These are phyloP conservation scores for Candida glucosophila DNA, from an alignment of 1,139 yeast species.

Conservation along the genomic window DNA sequence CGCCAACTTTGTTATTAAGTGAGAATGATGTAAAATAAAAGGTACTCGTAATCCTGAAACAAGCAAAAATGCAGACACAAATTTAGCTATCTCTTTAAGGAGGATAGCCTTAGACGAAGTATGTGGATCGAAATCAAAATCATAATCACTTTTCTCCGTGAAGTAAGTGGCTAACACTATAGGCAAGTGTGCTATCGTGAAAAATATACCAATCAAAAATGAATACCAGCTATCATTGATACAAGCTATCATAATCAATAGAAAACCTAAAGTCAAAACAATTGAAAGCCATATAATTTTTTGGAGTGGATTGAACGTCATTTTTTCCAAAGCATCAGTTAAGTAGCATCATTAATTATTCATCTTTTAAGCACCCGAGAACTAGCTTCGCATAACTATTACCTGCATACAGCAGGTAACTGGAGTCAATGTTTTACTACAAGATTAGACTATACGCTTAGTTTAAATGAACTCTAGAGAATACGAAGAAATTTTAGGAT, in stretches of 20 bases:
- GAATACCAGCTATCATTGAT: constrained; percentile 76
- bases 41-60: constrained; percentile 65
- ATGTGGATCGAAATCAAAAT: constrained; percentile 36
- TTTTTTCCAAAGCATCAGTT: too few relatives aligned
- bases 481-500: too few relatives aligned
- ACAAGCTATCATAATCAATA: constrained; percentile 70
- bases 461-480: too few relatives aligned
- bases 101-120: constrained; percentile 21
- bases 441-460: too few relatives aligned
- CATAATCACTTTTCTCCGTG: constrained; percentile 30
- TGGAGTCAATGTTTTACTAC: too few relatives aligned
- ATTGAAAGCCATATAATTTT: constrained; percentile 68
- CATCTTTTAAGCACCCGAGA: too few relatives aligned
- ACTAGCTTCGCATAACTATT: too few relatives aligned
- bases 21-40: constrained; percentile 54
- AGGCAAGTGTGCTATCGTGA: constrained; percentile 64
- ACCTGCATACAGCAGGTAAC: too few relatives aligned
- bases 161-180: constrained; percentile 33
- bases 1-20: constrained; percentile 50
- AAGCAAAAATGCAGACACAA: constrained; percentile 57
- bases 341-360: too few relatives aligned
- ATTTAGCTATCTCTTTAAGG: constrained; percentile 55
- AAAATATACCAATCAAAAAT: constrained; percentile 44
- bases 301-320: constrained; percentile 49
- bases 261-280: constrained; percentile 69